These are phyloP conservation scores for Starmerella vitae DNA, from an alignment of 805 yeast genomes.

Conservation along the genomic window DNA sequence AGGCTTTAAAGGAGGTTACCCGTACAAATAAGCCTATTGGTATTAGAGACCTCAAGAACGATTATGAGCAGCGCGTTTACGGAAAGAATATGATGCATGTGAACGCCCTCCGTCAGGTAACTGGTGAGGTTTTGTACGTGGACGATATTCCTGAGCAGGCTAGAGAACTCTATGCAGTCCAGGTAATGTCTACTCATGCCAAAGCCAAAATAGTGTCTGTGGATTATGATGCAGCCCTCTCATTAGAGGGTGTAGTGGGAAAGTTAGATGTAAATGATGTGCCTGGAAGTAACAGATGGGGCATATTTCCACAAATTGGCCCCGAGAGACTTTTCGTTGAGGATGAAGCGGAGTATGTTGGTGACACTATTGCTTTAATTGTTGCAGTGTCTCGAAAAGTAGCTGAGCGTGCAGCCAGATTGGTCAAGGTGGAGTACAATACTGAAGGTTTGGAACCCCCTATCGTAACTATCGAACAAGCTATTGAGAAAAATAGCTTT, in stretches of 20 bases:
- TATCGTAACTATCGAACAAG: slow-evolving; percentile 35
- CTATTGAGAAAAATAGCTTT: slow-evolving; percentile 31
- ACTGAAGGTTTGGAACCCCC: slow-evolving; percentile 27
- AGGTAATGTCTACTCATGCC: slow-evolving; percentile 33
- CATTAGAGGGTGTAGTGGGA: slow-evolving; percentile 33
- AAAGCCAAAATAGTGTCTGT: slow-evolving; percentile 33
- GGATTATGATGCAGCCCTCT: slow-evolving; percentile 30
- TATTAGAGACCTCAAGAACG: slow-evolving; percentile 30
- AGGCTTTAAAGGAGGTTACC: slow-evolving; percentile 28
- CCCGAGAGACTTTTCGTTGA: slow-evolving; percentile 33
- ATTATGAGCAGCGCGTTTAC: slow-evolving; percentile 29
- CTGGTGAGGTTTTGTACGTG: slow-evolving; percentile 37
- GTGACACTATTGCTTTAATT: slow-evolving; percentile 35
- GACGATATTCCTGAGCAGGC: slow-evolving; percentile 35
- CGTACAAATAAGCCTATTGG: slow-evolving; percentile 28
- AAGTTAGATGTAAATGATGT: slow-evolving; percentile 33
- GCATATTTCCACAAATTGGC: slow-evolving; percentile 30
- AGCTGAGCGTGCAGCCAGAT: slow-evolving; percentile 33
- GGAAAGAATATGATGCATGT: slow-evolving; percentile 35
- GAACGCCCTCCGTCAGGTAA: slow-evolving; percentile 35
- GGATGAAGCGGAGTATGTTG: slow-evolving; percentile 30
- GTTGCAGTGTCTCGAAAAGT: slow-evolving; percentile 31
- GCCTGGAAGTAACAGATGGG: slow-evolving; percentile 32
- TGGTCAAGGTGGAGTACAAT: slow-evolving; percentile 33
- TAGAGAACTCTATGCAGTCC: slow-evolving; percentile 34